Evolutionary conservation across 192 early-diverging fungal genomes (phyloP).

Genomic region (Rhizophagus clarus): DNA sequence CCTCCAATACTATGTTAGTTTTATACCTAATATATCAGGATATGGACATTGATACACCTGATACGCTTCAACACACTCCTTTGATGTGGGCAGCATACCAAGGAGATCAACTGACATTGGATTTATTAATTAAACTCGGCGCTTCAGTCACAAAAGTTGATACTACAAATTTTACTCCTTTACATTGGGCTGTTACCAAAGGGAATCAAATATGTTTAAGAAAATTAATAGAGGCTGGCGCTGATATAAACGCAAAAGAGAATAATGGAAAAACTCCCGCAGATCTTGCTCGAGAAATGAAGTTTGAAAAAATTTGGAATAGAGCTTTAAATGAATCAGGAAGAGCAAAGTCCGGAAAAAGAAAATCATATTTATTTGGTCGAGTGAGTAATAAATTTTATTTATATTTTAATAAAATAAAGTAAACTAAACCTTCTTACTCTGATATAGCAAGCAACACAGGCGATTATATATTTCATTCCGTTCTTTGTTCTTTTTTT

Average conservation of each 20-base stretch:
- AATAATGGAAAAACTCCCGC: slow-evolving; percentile 76
- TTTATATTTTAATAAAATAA: not conserved
- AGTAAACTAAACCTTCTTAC: not conserved
- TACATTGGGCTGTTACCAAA: slow-evolving; percentile 89
- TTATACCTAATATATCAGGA: slow-evolving; percentile 70
- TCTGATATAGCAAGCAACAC: slow-evolving; percentile 54
- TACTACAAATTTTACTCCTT: slow-evolving; percentile 72
- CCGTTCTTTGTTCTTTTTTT: slow-evolving; percentile 70
- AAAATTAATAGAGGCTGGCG: slow-evolving; percentile 75
- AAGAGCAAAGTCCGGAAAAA: slow-evolving; percentile 34
- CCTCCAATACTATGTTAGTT: slow-evolving; percentile 74
- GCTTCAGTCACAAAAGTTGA: slow-evolving; percentile 74
- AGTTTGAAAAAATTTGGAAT: slow-evolving; percentile 47
- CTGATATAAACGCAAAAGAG: slow-evolving; percentile 65
- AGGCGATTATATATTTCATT: slow-evolving; percentile 67
- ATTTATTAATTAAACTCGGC: slow-evolving; percentile 69
- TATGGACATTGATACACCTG: slow-evolving; percentile 72
- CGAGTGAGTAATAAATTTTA: slow-evolving; percentile 35
- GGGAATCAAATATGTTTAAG: slow-evolving; percentile 56
- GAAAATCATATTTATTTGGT: slow-evolving; percentile 40
- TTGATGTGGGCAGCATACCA: slow-evolving; percentile 97
- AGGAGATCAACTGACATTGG: slow-evolving; percentile 70
- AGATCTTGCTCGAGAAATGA: slow-evolving; percentile 78
- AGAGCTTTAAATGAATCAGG: slow-evolving; percentile 51
- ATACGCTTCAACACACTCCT: slow-evolving; percentile 80